Conservation (phyloP, 1,284 basidiomycete species). For the Xanthoconium separans region DNA sequence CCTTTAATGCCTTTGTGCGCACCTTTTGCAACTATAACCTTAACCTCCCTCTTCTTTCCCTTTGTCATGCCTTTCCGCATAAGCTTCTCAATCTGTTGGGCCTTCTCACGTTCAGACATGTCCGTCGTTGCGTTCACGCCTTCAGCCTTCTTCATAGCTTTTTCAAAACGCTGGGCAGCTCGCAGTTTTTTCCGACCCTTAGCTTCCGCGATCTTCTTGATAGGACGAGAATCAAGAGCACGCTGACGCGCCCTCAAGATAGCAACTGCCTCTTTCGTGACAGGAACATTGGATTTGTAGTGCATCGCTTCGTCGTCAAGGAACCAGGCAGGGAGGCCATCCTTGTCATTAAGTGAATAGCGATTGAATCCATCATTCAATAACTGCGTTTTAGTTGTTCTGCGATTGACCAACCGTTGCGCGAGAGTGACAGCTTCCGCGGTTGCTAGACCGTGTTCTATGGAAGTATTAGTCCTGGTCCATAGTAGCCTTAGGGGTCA, state of each 20-base stretch:
- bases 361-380: slow-evolving; percentile 97
- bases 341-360: slow-evolving; percentile 88
- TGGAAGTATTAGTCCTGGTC: slow-evolving; percentile 4
- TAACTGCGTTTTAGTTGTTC: slow-evolving; percentile 86
- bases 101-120: slow-evolving; percentile 93
- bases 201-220: slow-evolving; percentile 99
- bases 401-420: slow-evolving; percentile 88
- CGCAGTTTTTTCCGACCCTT: slow-evolving; percentile 97
- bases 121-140: slow-evolving; percentile 90
- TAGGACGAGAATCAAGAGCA: slow-evolving; percentile 93
- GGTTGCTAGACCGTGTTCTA: slow-evolving; percentile 86
- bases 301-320: slow-evolving; percentile 93
- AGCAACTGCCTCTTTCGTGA: slow-evolving; percentile 94
- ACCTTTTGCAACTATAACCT: slow-evolving; percentile 93
- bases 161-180: slow-evolving; percentile 83
- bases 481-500: neutral
- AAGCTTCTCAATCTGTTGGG: slow-evolving; percentile 89
- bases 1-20: slow-evolving; percentile 89
- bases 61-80: slow-evolving; percentile 78
- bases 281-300: slow-evolving; percentile 93
- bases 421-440: slow-evolving; percentile 93
- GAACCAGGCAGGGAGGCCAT: slow-evolving; percentile 95
- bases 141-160: slow-evolving; percentile 96
- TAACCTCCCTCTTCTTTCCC: slow-evolving; percentile 79
- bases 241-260: slow-evolving; percentile 89